Conservation (phyloP, 371 early-diverging fungal genomes). For the Coemansia sp. region DNA sequence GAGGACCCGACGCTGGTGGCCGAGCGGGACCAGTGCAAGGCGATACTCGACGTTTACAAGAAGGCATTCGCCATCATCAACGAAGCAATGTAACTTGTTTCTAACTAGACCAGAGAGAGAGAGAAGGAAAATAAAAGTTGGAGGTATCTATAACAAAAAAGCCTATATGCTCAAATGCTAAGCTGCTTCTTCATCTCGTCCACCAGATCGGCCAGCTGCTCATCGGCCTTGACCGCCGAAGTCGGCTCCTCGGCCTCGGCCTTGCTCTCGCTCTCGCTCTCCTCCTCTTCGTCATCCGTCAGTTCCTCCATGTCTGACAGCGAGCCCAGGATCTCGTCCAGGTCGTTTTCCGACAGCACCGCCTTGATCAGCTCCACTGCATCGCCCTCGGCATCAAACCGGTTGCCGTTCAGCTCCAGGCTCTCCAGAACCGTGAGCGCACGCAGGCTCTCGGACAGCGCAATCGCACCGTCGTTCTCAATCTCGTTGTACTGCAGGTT, state of each 20-base stretch:
- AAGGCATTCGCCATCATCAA: constrained; percentile 76
- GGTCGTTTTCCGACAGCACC: constrained; percentile 64
- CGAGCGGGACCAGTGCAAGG: constrained; percentile 74
- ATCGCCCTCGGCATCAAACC: constrained; percentile 76
- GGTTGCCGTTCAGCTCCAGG: constrained; percentile 91
- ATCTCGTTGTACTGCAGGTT: constrained; percentile 90
- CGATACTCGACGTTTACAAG: constrained; percentile 76
- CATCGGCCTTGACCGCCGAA: constrained; percentile 40
- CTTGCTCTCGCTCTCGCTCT: constrained; percentile 47
- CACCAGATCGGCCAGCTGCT: constrained; percentile 46
- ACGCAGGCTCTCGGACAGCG: constrained; percentile 67
- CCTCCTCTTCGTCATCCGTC: constrained; percentile 68
- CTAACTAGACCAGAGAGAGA: no score
- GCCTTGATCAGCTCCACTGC: constrained; percentile 66
- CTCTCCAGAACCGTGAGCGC: constrained; percentile 61
- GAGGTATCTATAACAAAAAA: not conserved
- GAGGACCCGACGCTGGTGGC: constrained; percentile 75
- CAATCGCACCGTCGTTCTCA: constrained; percentile 64
- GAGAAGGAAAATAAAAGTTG: no score
- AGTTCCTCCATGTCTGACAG: constrained; percentile 94
- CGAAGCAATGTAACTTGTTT: constrained; percentile 52
- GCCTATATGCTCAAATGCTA: constrained; percentile 14
- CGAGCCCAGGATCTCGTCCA: constrained; percentile 82
- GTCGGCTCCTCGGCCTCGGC: constrained; percentile 11
- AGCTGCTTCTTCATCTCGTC: constrained; percentile 48